Evolutionary conservation across 441 rosid species (phyloP).

Genomic region (Manihot esculenta): DNA sequence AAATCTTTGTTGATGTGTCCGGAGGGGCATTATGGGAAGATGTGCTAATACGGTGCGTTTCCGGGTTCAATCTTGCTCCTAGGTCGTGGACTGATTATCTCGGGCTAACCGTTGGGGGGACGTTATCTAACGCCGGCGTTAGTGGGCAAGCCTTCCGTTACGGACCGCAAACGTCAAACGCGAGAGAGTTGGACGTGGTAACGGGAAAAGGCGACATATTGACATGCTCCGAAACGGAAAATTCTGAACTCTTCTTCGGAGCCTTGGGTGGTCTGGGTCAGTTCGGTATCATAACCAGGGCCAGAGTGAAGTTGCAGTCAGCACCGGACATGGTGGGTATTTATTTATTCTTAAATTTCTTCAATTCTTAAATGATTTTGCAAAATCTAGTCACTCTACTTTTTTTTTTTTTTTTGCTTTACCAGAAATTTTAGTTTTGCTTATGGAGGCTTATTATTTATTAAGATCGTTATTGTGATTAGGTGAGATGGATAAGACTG

Average conservation of each 20-base stretch:
- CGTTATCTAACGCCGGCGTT: slow-evolving; percentile 92
- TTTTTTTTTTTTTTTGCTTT: neutral
- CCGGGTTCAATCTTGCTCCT: slow-evolving; percentile 55
- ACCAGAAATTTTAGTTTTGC: neutral
- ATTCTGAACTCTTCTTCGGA: slow-evolving; percentile 64
- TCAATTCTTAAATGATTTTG: neutral
- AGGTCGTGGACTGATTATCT: slow-evolving; percentile 93
- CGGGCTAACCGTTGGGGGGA: slow-evolving; percentile 86
- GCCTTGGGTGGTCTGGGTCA: slow-evolving; percentile 89
- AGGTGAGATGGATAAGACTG: slow-evolving; percentile 94
- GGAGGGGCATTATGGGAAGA: slow-evolving; percentile 98
- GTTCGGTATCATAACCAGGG: slow-evolving; percentile 85
- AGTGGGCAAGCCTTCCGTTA: slow-evolving; percentile 93
- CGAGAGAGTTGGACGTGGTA: slow-evolving; percentile 78
- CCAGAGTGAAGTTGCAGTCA: slow-evolving; percentile 60
- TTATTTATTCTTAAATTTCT: neutral
- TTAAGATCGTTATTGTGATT: slow-evolving; percentile 23
- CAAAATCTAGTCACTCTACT: neutral
- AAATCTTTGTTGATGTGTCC: slow-evolving; percentile 50
- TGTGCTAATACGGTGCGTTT: slow-evolving; percentile 59
- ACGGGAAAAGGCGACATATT: slow-evolving; percentile 68
- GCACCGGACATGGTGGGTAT: slow-evolving; percentile 78
- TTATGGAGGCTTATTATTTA: neutral
- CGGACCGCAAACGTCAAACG: slow-evolving; percentile 89
- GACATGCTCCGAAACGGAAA: slow-evolving; percentile 55